These are phyloP conservation scores for Papiliotrema nemorosa DNA, from an alignment of 1,284 basidiomycete genomes.

Conservation along the genomic window DNA sequence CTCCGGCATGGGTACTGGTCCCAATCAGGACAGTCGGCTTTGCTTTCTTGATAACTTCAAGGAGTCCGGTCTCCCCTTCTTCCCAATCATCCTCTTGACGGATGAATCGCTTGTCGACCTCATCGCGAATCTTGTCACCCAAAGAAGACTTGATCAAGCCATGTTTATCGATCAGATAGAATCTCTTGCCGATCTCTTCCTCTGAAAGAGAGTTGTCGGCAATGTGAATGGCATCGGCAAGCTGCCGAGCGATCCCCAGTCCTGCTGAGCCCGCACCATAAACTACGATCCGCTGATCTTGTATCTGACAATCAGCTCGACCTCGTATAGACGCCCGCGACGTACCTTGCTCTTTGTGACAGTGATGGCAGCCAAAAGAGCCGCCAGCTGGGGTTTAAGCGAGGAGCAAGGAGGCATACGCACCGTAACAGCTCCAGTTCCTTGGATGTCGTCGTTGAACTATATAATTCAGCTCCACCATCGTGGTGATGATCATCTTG, in stretches of 20 bases:
- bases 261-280: conserved; percentile 80
- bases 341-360: conserved; percentile 60
- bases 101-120: conserved; percentile 57
- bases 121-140: conserved; percentile 54
- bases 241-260: conserved; percentile 61
- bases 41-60: conserved; percentile 66
- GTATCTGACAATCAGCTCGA: conserved; percentile 60
- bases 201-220: conserved; percentile 53
- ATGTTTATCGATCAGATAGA: conserved; percentile 58
- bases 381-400: conserved; percentile 52
- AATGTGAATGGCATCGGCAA: conserved; percentile 67
- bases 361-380: conserved; percentile 67
- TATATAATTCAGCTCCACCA: conserved; percentile 11
- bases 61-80: conserved; percentile 55
- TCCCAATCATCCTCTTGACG: conserved; percentile 53
- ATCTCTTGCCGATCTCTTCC: conserved; percentile 60
- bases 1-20: conserved; percentile 70
- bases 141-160: conserved; percentile 53
- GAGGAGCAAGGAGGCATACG: conserved; percentile 26
- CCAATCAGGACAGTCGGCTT: conserved; percentile 74
- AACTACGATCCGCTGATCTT: conserved; percentile 71
- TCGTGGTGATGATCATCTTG: neutral
- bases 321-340: neutral
- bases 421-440: conserved; percentile 73
- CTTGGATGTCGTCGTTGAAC: conserved; percentile 76